Base-by-base conservation (phyloP, 1,139 yeast genomes). In the Keqinozyma sinolaborantium region DNA sequence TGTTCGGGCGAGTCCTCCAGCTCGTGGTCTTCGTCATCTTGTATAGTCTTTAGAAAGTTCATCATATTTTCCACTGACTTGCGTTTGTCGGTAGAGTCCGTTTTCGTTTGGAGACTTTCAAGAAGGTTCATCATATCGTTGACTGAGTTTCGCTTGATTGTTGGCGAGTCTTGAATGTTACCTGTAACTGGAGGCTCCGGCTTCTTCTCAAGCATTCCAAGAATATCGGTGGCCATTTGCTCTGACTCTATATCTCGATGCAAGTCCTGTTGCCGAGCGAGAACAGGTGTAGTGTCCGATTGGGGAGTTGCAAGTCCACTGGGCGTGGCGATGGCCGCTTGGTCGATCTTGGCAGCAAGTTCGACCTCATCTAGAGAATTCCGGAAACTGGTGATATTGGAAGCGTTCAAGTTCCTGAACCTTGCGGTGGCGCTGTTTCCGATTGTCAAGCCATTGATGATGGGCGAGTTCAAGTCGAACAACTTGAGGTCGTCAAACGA, bases 381-480 rank as follows among this genome's bases (percentile, higher is more conserved):
- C 36, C 63, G 69, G 30, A 62, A 61, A 33, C 65, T 51, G 26
- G 34, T 42, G 15, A 56, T 34, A 5, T 33, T 32, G 3, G 32
- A 23, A 10, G 30, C 19, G 24, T 43, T 38, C 5, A 35, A 35
- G 25, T 34, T 36, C 9, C 29, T 35, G 26, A 41, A 42, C 25
- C 48, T 25, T 7, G 30, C 24, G 10, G 35, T 33, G 52, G 55
- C 34, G 36, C 52, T 56, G 12, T 49, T 47, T 0, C 70, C 70
- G 13, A 64, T 44, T 2, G 66, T 64, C 14, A 64, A 43, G 0
- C 71, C 70, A 38, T 60, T 64, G 10, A 64, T 58, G 7, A 64
- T 39, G 1, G 70, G 71, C 19, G 68, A 60, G 31, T 47, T 52
- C 7, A 58, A 40, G 28, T 61, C 70, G 37, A 44, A 60, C 4